phyloP scores from a whole-genome alignment of 495 filamentous ascomycete species.

The Annulohypoxylon moriforme region DNA sequence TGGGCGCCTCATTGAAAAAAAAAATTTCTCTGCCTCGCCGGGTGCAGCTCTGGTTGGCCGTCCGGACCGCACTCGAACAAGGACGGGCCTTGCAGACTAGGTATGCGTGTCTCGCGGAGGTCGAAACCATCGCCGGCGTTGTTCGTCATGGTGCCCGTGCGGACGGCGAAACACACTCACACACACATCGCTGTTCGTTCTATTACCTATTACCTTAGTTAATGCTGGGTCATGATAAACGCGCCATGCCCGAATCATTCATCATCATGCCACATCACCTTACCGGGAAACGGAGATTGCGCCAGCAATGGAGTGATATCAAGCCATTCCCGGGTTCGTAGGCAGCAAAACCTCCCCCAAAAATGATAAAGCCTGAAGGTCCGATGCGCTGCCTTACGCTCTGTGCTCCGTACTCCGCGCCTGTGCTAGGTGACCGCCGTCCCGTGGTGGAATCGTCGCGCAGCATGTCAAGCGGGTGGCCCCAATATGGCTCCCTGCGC shows the following conservation, averaged over 20 bases:
- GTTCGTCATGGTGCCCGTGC: slow-evolving; percentile 20
- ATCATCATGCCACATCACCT: slow-evolving; percentile 44
- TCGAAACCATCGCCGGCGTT: slow-evolving; percentile 13
- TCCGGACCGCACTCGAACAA: slow-evolving; percentile 28
- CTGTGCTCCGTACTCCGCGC: neutral
- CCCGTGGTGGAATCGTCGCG: slow-evolving; percentile 24
- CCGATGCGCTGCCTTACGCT: slow-evolving; percentile 16
- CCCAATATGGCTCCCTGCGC: slow-evolving; percentile 41
- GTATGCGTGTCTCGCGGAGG: slow-evolving; percentile 37
- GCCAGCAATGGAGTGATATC: slow-evolving; percentile 29
- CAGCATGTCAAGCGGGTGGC: slow-evolving; percentile 14
- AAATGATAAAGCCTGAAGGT: slow-evolving; percentile 3
- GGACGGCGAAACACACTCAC: neutral
- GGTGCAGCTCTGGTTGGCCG: slow-evolving; percentile 35
- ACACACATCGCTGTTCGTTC: slow-evolving; percentile 5
- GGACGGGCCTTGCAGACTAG: slow-evolving; percentile 38
- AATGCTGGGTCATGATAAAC: slow-evolving; percentile 1
- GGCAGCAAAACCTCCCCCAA: neutral
- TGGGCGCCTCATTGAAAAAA: slow-evolving; percentile 33
- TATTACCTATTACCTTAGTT: neutral
- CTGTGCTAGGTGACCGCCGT: slow-evolving; percentile 9
- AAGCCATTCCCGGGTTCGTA: slow-evolving; percentile 24
- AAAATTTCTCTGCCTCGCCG: slow-evolving; percentile 31
- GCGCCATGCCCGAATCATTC: slow-evolving; percentile 14
- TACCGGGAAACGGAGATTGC: slow-evolving; percentile 22